Evolutionary conservation across 2,329 filamentous ascomycete genomes (phyloP), one percentile per base, ranked within the genome.

Genomic region (Ophiostoma fasciatum): DNA sequence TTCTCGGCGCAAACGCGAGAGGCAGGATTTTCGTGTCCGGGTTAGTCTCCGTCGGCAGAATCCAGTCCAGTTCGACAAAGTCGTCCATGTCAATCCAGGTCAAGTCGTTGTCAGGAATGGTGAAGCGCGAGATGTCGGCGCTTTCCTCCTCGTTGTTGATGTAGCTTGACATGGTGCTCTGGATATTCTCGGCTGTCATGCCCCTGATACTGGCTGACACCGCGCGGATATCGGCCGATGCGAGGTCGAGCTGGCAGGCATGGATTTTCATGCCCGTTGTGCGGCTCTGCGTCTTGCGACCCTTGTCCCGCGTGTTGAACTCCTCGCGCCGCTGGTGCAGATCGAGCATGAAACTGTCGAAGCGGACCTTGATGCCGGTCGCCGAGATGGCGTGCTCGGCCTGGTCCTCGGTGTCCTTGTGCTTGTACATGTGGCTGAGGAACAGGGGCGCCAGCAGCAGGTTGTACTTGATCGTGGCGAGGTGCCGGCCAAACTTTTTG

Each of bases 51-150:
- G 83, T 80, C 1, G 88, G 88, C 18, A 94, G 60, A 36, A 94
- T 87, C 88, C 88, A 96, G 53, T 94, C 92, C 17, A 98, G 63
- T 55, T 98, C 90, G 21, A 98, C 87, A 57, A 98, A 98, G 53
- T 98, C 90, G 52, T 98, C 90, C 85, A 98, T 96, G 51, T 98
- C 90, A 43, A 98, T 87, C 90, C 90, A 98, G 37, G 79, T 85
- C 46, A 85, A 77, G 50, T 98, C 90, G 37, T 92, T 82, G 53
- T 98, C 90, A 0, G 90, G 88, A 33, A 98, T 98, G 0, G 78
- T 88, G 52, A 98, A 98, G 36, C 80, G 78, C 1, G 87, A 93
- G 33, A 94, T 64, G 52, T 88, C 79, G 4, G 71, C 71, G 7
- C 70, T 69, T 8, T 69, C 67, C 4, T 61, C 60, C 19, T 74